Evolutionary conservation across 2,329 filamentous ascomycete genomes (phyloP), one percentile per base, ranked within the genome.

Genomic region (Penicillium capsulatum): DNA sequence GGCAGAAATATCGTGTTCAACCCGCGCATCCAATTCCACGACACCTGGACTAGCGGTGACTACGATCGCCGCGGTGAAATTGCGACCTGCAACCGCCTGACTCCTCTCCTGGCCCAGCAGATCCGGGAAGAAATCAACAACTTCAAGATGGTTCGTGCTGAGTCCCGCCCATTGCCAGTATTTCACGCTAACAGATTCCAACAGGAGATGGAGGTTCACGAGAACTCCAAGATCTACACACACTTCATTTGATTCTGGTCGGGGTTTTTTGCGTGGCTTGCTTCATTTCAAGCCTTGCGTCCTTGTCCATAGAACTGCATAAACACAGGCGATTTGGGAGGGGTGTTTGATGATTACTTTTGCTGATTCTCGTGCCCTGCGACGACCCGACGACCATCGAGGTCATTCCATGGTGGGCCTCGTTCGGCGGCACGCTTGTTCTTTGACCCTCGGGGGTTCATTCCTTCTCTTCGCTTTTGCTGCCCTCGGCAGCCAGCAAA

Each of bases 101-200:
- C 92, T 34, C 92, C 92, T 9, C 90, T 96, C 77, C 79, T 98
- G 48, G 92, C 92, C 31, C 92, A 98, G 70, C 92, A 98, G 67
- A 98, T 98, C 71, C 97, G 97, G 71, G 92, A 98, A 71, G 92
- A 98, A 71, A 79, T 98, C 55, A 98, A 98, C 71, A 94, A 83
- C 55, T 98, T 98, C 76, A 98, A 98, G 68, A 98, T 98, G 92
- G 88, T 92, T 72, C 47, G 82, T 69, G 17, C 19, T 30, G 10
- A 1, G 17, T 10, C 17, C 16, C 16, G 8, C n/a, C 7, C 11
- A 15, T 22, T 22, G 2, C n/a, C 2, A 11, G 24, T n/a, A 30
- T 2, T 20, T 31, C 4, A 38, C 36, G 40, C 51, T 45, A 24
- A 51, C 72, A n/a, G 78, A 65, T 79, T 55, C 27, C 4, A 11